phyloP scores from a whole-genome alignment of 2,329 filamentous ascomycete species.

The Akanthomyces lecanii region DNA sequence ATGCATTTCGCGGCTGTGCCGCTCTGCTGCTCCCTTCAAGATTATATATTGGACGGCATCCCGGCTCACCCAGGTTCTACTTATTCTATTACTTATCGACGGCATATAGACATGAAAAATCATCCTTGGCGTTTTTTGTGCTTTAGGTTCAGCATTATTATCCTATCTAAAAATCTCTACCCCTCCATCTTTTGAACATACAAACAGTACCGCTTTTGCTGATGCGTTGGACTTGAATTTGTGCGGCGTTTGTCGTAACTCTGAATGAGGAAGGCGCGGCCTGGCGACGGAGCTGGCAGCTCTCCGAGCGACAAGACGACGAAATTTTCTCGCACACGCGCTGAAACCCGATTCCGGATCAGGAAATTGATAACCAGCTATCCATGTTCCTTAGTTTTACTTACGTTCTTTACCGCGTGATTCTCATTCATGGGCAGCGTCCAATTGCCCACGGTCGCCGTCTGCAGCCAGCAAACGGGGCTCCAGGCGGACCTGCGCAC shows the following conservation, averaged over 20 bases:
- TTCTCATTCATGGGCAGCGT: neutral
- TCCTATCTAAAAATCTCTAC: neutral
- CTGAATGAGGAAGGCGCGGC: neutral
- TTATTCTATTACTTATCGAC: neutral
- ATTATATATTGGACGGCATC: neutral
- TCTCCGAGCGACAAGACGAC: neutral
- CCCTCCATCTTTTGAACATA: neutral
- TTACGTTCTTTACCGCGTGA: neutral
- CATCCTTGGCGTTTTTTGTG: conserved; percentile 6
- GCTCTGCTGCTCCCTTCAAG: neutral
- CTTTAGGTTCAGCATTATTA: neutral
- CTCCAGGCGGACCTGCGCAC: conserved; percentile 25
- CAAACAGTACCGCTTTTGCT: neutral
- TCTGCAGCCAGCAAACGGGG: conserved; percentile 22
- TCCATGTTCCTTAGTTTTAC: neutral
- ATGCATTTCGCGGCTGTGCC: conserved; percentile 7
- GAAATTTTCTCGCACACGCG: neutral
- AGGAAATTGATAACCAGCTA: neutral
- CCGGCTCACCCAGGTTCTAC: neutral
- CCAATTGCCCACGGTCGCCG: conserved; percentile 24
- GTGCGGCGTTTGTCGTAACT: neutral
- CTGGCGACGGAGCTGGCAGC: neutral
- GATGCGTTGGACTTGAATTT: neutral
- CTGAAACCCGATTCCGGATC: neutral
- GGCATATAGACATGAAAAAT: conserved; percentile 8